phyloP scores from a whole-genome alignment of 73 alveolate genomes.

The Uronychia binucleata region DNA sequence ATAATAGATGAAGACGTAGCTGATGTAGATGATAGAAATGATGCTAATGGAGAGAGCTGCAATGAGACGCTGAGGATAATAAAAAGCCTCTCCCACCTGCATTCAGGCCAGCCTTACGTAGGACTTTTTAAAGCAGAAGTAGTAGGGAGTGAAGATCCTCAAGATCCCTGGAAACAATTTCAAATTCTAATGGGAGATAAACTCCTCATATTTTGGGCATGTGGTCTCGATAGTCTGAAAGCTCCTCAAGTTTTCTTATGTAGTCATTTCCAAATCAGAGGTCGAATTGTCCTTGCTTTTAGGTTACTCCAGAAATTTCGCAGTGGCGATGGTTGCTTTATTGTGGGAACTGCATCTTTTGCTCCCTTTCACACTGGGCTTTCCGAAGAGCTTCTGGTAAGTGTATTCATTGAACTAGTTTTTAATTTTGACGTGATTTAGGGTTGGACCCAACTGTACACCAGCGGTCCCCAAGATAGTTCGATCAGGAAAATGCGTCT shows the following conservation, averaged over 20 bases:
- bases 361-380: neutral
- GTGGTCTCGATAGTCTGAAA: neutral
- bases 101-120: neutral
- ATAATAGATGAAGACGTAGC: neutral
- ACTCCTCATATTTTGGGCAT: too few species aligned
- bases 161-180: neutral
- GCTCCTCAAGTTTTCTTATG: neutral
- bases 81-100: neutral
- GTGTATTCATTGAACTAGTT: neutral
- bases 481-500: neutral
- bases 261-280: neutral
- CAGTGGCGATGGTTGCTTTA: neutral
- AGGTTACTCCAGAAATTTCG: neutral
- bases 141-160: neutral
- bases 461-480: neutral
- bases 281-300: neutral
- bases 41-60: neutral
- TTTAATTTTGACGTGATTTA: too few species aligned
- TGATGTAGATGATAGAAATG: neutral
- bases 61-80: neutral
- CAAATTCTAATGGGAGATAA: neutral
- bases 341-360: neutral
- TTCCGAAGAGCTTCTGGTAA: neutral
- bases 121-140: neutral
- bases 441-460: neutral